phyloP scores from a whole-genome alignment of 257 asterid genomes.

The Ilex aquifolium region DNA sequence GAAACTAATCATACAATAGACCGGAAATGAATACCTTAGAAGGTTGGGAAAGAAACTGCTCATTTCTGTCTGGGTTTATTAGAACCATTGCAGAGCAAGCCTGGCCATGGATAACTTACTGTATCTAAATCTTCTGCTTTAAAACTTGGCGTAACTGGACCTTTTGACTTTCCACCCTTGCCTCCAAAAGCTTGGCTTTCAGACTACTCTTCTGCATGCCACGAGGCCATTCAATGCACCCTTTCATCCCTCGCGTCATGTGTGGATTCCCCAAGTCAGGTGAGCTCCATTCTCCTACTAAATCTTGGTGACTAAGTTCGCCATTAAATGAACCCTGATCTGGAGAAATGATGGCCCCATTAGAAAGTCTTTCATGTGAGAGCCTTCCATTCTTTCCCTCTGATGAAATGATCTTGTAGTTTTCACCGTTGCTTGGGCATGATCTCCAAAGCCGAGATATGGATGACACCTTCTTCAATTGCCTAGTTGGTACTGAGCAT shows the following conservation, averaged over 20 bases:
- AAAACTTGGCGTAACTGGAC: slow-evolving; percentile 86
- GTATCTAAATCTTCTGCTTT: slow-evolving; percentile 64
- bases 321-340: slow-evolving; percentile 43
- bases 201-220: slow-evolving; percentile 57
- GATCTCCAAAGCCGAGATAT: slow-evolving; percentile 58
- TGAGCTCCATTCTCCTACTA: slow-evolving; percentile 63
- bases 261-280: slow-evolving; percentile 59
- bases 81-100: no score
- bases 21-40: no score
- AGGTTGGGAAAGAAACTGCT: no score
- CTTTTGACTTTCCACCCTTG: slow-evolving; percentile 81
- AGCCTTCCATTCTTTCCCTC: slow-evolving; percentile 36
- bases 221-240: slow-evolving; percentile 87
- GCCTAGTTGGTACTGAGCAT: slow-evolving; percentile 25
- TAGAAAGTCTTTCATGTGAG: slow-evolving; percentile 39
- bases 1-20: no score
- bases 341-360: slow-evolving; percentile 38
- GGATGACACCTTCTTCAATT: slow-evolving; percentile 42
- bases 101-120: no score
- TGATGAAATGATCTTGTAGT: slow-evolving; percentile 33
- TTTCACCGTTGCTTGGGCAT: slow-evolving; percentile 41
- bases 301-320: slow-evolving; percentile 44
- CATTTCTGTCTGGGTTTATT: no score
- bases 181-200: slow-evolving; percentile 72
- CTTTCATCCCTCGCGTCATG: slow-evolving; percentile 64